Conservation (phyloP, 169 alveolate genomes). For the Eimeria falciformis region DNA sequence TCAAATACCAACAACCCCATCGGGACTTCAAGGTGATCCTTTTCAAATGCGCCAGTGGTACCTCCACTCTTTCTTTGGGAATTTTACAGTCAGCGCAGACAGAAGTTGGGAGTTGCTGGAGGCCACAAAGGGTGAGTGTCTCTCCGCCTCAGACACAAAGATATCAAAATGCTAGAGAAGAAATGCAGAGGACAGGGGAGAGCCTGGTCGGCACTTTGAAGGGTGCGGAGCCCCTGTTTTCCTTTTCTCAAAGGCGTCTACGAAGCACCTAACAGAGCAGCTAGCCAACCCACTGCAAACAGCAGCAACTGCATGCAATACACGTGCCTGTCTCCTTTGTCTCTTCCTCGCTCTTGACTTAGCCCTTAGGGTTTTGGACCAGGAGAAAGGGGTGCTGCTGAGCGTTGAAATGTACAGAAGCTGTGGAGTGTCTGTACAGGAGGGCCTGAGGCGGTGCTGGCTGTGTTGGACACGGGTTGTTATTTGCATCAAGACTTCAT, state of each 20-base stretch:
- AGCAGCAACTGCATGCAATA: too few relatives aligned
- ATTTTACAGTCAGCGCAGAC: conserved; percentile 75
- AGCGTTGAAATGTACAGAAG: too few relatives aligned
- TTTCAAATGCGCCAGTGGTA: conserved; percentile 75
- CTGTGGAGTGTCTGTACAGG: too few relatives aligned
- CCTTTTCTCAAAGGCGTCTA: not conserved
- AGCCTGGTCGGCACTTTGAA: not conserved
- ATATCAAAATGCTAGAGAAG: not conserved
- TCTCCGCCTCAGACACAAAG: not conserved
- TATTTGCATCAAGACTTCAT: conserved; percentile 82
- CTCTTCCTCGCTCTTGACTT: too few relatives aligned
- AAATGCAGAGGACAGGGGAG: not conserved
- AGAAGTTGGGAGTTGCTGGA: conserved; percentile 69
- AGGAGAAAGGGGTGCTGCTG: too few relatives aligned
- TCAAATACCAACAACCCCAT: not conserved
- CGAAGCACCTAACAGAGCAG: not conserved
- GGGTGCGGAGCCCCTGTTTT: not conserved
- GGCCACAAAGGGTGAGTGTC: conserved; percentile 35
- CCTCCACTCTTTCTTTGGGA: conserved; percentile 75
- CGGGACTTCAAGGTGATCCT: conserved; percentile 74
- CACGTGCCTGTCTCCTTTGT: too few relatives aligned
- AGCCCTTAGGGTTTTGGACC: too few relatives aligned
- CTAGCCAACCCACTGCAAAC: too few relatives aligned
- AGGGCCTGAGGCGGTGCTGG: conserved; percentile 48
- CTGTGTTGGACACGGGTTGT: conserved; percentile 80